phyloP scores from a whole-genome alignment of 306 rosid genomes.

The Cucurbita argyrosperma region DNA sequence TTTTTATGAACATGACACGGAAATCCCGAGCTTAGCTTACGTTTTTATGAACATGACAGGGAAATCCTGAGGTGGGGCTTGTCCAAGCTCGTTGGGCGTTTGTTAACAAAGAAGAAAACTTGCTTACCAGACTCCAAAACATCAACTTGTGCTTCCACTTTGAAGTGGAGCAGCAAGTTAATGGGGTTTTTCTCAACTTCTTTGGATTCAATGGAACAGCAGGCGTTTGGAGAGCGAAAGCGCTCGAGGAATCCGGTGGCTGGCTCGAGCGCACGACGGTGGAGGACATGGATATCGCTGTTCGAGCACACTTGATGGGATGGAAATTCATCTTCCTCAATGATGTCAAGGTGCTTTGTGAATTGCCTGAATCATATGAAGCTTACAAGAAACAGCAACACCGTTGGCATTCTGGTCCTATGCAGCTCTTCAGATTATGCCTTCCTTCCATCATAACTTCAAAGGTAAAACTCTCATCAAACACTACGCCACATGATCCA shows the following conservation, averaged over 20 bases:
- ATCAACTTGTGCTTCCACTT: slow-evolving; percentile 94
- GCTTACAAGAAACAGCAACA: slow-evolving; percentile 95
- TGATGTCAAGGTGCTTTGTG: slow-evolving; percentile 87
- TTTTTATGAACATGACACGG: slow-evolving; percentile 35
- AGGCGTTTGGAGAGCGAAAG: slow-evolving; percentile 91
- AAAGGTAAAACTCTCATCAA: slow-evolving; percentile 29
- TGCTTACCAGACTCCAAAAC: slow-evolving; percentile 88
- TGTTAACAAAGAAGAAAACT: slow-evolving; percentile 90
- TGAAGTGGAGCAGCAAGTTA: slow-evolving; percentile 98
- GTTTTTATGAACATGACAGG: slow-evolving; percentile 29
- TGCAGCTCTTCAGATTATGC: slow-evolving; percentile 90
- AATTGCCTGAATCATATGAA: slow-evolving; percentile 92
- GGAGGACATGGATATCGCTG: slow-evolving; percentile 97
- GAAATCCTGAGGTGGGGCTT: slow-evolving; percentile 80
- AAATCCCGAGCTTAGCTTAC: slow-evolving; percentile 37
- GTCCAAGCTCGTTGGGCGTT: slow-evolving; percentile 96
- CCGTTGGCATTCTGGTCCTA: slow-evolving; percentile 98
- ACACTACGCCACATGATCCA: background rate
- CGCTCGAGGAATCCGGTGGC: slow-evolving; percentile 93
- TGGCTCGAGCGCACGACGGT: slow-evolving; percentile 98
- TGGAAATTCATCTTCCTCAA: slow-evolving; percentile 91
- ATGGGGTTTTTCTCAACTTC: slow-evolving; percentile 76
- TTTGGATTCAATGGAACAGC: slow-evolving; percentile 98
- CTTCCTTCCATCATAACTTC: slow-evolving; percentile 73
- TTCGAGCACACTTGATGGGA: slow-evolving; percentile 84